Evolutionary conservation across 1,139 yeast species (phyloP), one percentile per base, ranked within the genome.

Genomic region (Blastobotrys serpentis): DNA sequence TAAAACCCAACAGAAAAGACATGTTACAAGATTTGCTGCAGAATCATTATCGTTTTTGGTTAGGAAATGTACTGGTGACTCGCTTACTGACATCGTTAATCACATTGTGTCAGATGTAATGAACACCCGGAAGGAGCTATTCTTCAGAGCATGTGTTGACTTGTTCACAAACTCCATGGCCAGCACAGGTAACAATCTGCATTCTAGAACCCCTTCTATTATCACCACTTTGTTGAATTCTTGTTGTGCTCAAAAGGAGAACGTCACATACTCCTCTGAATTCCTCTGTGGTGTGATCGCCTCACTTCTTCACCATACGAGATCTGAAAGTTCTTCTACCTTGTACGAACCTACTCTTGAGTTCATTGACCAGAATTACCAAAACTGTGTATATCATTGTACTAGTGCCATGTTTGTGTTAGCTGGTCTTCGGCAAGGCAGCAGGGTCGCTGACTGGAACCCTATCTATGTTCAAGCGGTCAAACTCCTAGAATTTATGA

Each of bases 31-130:
- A 53, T 92, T 90, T 61, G 82, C 96, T 29, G 90, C 97, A 0
- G 98, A 92, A 65, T 92, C 97, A 0, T 67, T 92, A 44, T 86
- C 97, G 0, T 92, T 86, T 59, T 72, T 92, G 52, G 72, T 92
- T 10, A 78, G 95, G 62, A 88, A 87, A 64, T 76, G 86, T 59
- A 74, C 74, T 16, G 64, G 74, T 0, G 75, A 74, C 1, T 71
- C 78, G 3, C 68, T 89, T 42, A 61, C 64, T 2, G 55, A 61
- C 0, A 76, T 85, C 38, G 68, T 86, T 4, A 61, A 69, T 1
- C 78, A 73, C 55, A 72, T 84, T 3, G 72, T 87, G 46, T 59
- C 66, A n/a, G 78, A 78, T 25, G 73, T 78, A 30, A 62, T 64
- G 14, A 67, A 66, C 3, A 57, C 63, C 3, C 68, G 67, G 2